Base-by-base conservation (phyloP, 371 early-diverging fungal genomes). In the Rhizomucor pusillus region DNA sequence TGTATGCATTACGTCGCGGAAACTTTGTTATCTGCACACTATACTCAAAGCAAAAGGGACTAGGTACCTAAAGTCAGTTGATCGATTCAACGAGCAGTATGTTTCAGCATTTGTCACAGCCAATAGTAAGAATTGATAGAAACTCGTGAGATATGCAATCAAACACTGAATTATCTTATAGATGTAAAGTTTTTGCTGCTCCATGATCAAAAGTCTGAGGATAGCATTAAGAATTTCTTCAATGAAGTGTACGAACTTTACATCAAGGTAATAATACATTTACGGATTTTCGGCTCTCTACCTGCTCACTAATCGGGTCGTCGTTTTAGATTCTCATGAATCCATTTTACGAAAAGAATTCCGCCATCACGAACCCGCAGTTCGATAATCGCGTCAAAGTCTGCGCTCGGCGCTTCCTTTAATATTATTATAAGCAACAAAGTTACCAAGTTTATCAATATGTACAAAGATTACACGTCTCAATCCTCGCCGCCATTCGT, bases 31-130 rank as follows among this genome's bases (percentile, higher is more conserved):
- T 5, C 5, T 20, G 13, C 18, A 6, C 3, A 13, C 12, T 23
- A 36, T 13, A 20, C 24, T 23, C 5, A 33, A n/a, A 23, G 9
- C 13, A 46, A 57, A n/a, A 40, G 39, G 36, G 29, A 20, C 13
- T 39, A 94, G 95, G 84, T 97, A 94, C 65, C 77, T 97, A 39
- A 95, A 94, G 63, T 84, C 90, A 1, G 88, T 98, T 46, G 98
- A 98, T 72, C 83, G 90, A 62, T 95, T 93, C 76, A 96, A 95
- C 59, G 97, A 98, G 59, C 90, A 87, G 76, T 85, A 81, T 60
- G 90, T 97, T 11, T 92, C 95, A 5, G 92, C 92, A 6, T 96
- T 92, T 65, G 90, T 97, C 9, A 86, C 94, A 5, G 89, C 97
- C 20, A 90, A 90, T 63, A 94, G 90, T 87, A 80, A 54, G 48